Evolutionary conservation across 352 stramenopile genomes (phyloP).

Genomic region (Phytopythium aichiense): DNA sequence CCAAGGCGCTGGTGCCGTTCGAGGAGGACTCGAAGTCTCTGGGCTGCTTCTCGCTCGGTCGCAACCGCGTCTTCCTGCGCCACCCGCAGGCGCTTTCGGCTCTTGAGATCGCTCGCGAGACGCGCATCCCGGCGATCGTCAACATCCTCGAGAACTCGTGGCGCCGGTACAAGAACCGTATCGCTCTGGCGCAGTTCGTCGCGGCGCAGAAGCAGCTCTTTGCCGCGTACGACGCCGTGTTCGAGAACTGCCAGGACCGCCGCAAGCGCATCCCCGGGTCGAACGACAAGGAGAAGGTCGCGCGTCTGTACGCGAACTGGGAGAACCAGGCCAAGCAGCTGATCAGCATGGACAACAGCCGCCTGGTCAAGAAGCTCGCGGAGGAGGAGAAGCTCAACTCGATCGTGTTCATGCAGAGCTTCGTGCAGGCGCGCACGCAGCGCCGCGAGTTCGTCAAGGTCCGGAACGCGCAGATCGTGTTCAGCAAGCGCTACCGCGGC

Average conservation of each 20-base stretch:
- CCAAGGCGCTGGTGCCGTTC: conserved; percentile 53
- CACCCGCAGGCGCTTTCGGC: conserved; percentile 86
- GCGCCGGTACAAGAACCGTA: conserved; percentile 78
- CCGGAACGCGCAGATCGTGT: conserved; percentile 61
- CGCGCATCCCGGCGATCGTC: conserved; percentile 72
- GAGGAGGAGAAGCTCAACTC: conserved; percentile 61
- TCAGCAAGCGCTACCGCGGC: conserved; percentile 74
- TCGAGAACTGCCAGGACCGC: conserved; percentile 63
- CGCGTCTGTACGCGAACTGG: conserved; percentile 60
- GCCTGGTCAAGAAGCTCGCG: conserved; percentile 40
- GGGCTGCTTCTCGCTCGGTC: conserved; percentile 77
- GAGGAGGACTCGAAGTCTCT: conserved; percentile 71
- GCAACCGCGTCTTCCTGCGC: conserved; percentile 89
- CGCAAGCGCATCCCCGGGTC: conserved; percentile 53
- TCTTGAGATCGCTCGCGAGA: conserved; percentile 75
- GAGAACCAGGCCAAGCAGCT: conserved; percentile 47
- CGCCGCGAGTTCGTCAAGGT: conserved; percentile 55
- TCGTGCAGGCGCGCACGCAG: conserved; percentile 44
- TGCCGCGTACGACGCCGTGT: conserved; percentile 43
- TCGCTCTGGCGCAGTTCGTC: conserved; percentile 53
- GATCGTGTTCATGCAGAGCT: conserved; percentile 75
- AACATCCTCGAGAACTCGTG: conserved; percentile 85
- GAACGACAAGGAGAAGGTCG: conserved; percentile 49
- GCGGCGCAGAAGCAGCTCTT: conserved; percentile 52
- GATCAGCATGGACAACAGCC: conserved; percentile 40